Base-by-base conservation (phyloP, 2,329 filamentous ascomycete genomes). In the Trichoderma koningiopsis region DNA sequence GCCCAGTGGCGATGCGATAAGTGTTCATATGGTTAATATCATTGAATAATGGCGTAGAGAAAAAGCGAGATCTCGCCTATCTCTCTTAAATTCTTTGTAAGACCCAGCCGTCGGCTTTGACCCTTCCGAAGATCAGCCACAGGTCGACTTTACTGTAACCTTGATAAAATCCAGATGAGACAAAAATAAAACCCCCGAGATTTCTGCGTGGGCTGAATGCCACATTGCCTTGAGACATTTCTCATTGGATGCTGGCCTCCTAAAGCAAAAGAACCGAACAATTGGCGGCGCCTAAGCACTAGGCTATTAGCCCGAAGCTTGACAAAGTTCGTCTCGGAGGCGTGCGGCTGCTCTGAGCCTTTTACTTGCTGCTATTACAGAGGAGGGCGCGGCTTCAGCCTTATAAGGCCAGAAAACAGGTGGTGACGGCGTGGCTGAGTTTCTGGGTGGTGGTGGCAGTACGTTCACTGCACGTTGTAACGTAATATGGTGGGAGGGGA, bases 361-460 rank as follows among this genome's bases (percentile, higher is more conserved):
- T 10, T 60, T 5, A 35, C 33, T 47, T 16, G 22, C 19, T 35
- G 61, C 33, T 64, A 35, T 6, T 35, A 27, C 27, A 31, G 61
- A 24, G 22, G 35, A 67, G 33, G 63, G 27, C 40, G 55, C 55
- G 31, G 63, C 64, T 67, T 67, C 64, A 67, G 64, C 64, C 64
- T 67, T 67, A 67, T 16, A 37, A 59, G 53, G 64, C 63, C 63
- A 33, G 63, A 66, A 14, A 22, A 24, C 22, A 53, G 1, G 29
- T 37, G 14, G 3, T 58, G 63, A 66, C 63, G 14, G 55, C 37
- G 19, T 57, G 37, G 24, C 35, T 58, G 24, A 14, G 22, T 35
- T 11, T 24, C 19, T 56, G 29, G 16, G 35, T 29, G 10, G 58
- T 24, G 31, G 24, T 31, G 5, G 24, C 19, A 40, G 40, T n/a